Evolutionary conservation across 108 stramenopile species (phyloP).

Genomic region (Epipyxis sp.): DNA sequence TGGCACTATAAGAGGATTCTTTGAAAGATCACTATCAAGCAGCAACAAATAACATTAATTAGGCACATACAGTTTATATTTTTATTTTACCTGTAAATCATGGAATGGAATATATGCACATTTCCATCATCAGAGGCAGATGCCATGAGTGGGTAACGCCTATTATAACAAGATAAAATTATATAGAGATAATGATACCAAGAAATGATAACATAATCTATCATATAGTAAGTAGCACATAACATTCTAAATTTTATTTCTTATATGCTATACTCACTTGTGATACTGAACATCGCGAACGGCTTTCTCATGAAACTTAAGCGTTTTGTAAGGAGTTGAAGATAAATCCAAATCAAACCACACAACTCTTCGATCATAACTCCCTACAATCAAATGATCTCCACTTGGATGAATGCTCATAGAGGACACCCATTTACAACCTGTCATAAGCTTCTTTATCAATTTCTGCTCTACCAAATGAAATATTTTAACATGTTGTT

Average conservation of each 20-base stretch:
- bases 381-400: constrained; percentile 90
- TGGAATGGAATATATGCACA: constrained; percentile 96
- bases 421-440: constrained; percentile 93
- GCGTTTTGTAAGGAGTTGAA: constrained; percentile 85
- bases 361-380: constrained; percentile 84
- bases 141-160: constrained; percentile 90
- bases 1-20: constrained; percentile 93
- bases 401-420: constrained; percentile 89
- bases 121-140: constrained; percentile 92
- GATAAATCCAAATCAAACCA: constrained; percentile 98
- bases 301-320: constrained; percentile 88
- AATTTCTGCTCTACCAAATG: constrained; percentile 88
- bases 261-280: background rate
- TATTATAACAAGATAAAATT: background rate
- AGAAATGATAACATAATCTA: background rate
- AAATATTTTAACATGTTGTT: constrained; percentile 86
- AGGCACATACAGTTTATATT: background rate
- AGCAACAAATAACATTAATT: constrained; percentile 49
- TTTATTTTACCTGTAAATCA: constrained; percentile 85
- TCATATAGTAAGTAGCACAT: too few species aligned
- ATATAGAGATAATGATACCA: background rate
- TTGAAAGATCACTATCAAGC: constrained; percentile 55
- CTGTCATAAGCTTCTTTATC: constrained; percentile 71
- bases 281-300: constrained; percentile 54
- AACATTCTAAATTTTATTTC: too few species aligned